Evolutionary conservation across 148 eudicot genomes (phyloP), one percentile per base, ranked within the genome.

Genomic region (Suaeda aralocaspica): DNA sequence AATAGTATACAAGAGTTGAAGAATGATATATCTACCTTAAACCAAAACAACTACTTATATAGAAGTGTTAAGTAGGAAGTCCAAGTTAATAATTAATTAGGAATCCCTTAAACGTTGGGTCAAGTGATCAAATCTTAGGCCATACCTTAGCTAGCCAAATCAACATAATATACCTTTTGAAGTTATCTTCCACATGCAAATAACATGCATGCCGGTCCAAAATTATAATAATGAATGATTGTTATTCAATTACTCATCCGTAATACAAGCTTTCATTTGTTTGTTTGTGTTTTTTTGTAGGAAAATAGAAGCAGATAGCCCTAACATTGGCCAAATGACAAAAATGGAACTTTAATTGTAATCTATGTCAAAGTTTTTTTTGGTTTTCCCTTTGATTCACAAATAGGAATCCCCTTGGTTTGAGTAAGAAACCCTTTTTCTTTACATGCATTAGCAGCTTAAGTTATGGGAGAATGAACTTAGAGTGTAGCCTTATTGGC

Each of bases 151-250:
- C 4, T 36, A 36, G 41, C 41, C 41, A 65, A 76, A 45, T 62
- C 36, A 12, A 30, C 52, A 65, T 53, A 28, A 58, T 19, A 16
- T 48, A 15, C 31, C 56, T 29, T 2, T 6, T 9, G 7, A 24
- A 57, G 62, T 71, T 46, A 63, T 65, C 71, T 51, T 71, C 67
- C 74, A 76, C 75, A 66, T 76, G 73, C 16, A 22, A 60, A 24
- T 26, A 39, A 41, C 25, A 42, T 65, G 65, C 44, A 49, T 59
- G 44, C 19, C 41, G 4, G 24, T 42, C 68, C 12, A 69, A n/a
- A 8, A 48, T 22, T 16, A 65, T 45, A 45, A 1, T 48, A 39
- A 39, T 19, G 9, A 15, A 29, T 59, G 22, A 16, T 34, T 0
- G 10, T 61, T 19, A 6, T 9, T 31, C 33, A 11, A 18, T 13